Conservation (phyloP, 148 eudicot species). For the Diospyros kaki region DNA sequence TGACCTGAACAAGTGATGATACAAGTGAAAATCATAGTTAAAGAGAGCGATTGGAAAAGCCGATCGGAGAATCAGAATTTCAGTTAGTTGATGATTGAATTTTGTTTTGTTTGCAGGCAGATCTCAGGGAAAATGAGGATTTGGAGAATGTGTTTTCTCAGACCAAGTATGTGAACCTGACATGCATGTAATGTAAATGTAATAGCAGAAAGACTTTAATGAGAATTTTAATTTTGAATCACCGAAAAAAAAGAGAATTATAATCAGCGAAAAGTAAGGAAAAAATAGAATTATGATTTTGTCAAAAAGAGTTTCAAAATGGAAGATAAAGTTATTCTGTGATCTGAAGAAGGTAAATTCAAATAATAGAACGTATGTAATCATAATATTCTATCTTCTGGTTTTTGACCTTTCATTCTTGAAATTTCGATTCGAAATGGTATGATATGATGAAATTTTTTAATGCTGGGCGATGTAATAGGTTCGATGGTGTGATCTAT, state of each 20-base stretch:
- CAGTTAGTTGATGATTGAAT: background rate
- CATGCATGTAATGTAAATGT: too few relatives aligned
- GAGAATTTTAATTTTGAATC: background rate
- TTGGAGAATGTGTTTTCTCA: slow-evolving; percentile 70
- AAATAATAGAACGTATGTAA: too few relatives aligned
- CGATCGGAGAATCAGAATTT: too few relatives aligned
- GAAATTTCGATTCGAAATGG: too few relatives aligned
- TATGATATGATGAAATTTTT: background rate
- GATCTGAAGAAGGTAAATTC: too few relatives aligned
- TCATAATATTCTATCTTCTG: too few relatives aligned
- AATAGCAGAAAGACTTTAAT: too few relatives aligned
- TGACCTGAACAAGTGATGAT: too few relatives aligned
- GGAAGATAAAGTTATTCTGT: background rate
- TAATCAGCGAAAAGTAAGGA: too few relatives aligned
- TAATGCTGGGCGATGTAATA: slow-evolving; percentile 14
- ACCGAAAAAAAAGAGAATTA: background rate
- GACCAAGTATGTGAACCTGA: slow-evolving; percentile 48
- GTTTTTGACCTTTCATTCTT: background rate
- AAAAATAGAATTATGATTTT: background rate
- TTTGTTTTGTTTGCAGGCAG: slow-evolving; percentile 53
- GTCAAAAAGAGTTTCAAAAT: background rate
- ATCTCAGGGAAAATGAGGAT: slow-evolving; percentile 69
- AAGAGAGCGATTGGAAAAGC: too few relatives aligned
- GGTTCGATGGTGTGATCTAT: slow-evolving; percentile 89
- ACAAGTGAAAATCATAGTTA: too few relatives aligned